Evolutionary conservation across 768 basidiomycete species (phyloP), one percentile per base, ranked within the genome.

Genomic region (Neoboletus brunneissimus): DNA sequence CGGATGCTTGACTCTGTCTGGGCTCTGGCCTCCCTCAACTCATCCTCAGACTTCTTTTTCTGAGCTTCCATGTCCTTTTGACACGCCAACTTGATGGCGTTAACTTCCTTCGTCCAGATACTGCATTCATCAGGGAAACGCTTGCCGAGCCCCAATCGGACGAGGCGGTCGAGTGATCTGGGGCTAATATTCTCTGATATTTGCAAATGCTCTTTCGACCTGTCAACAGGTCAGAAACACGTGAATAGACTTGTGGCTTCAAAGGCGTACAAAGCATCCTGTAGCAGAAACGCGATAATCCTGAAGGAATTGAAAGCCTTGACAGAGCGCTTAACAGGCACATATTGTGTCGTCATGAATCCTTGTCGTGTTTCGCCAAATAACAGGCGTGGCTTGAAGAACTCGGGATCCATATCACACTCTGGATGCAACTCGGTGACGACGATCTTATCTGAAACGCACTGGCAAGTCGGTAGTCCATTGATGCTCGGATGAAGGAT

Each of bases 321-420:
- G 41, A 55, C 6, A 20, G 49, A 38, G 18, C 62, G 66, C 50
- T 46, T 59, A 23, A 49, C 46, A 18, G 73, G 53, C 47, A 68
- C 18, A 56, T 72, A 75, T 44, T 51, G 48, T 5, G 63, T 57
- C 0, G 70, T 73, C 60, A 80, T 55, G 46, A 79, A 73, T 1
- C 67, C 79, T 64, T 77, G 77, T n/a, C 61, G 53, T 12, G 72
- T 73, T 58, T 80, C 79, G n/a, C 78, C 77, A 25, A 54, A 65
- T 15, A 80, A 29, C 0, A 79, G 60, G 27, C 65, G 65, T 34
- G 75, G 76, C 27, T 62, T 60, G 47, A 74, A 63, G 12, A 60
- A 27, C 2, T 38, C 49, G 0, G 58, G 57, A 40, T 71, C 66
- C n/a, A 70, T 32, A 4, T 56, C 11, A 45, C 58, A 61, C 16